phyloP scores from a whole-genome alignment of 805 yeast genomes.

The Candida peoriensis region DNA sequence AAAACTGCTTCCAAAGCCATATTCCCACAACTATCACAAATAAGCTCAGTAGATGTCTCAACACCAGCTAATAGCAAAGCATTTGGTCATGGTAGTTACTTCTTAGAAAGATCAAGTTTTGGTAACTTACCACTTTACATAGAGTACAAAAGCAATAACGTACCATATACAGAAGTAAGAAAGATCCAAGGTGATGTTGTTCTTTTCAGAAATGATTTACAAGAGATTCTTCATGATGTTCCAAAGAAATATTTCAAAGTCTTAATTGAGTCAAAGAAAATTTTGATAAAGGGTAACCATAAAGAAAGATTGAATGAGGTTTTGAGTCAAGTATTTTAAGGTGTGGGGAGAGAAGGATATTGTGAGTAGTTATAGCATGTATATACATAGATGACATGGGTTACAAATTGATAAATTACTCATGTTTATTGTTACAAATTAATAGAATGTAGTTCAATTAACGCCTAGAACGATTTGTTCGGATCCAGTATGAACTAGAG shows the following conservation, averaged over 20 bases:
- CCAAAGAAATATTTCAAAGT: slow-evolving; percentile 43
- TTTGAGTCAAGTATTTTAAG: slow-evolving; percentile 16
- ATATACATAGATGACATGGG: too few relatives aligned
- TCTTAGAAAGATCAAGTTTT: slow-evolving; percentile 42
- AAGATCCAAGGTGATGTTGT: slow-evolving; percentile 63
- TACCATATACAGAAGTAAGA: slow-evolving; percentile 67
- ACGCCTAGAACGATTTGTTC: too few relatives aligned
- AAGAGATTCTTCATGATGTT: slow-evolving; percentile 42
- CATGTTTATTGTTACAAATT: too few relatives aligned
- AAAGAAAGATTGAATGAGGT: slow-evolving; percentile 14
- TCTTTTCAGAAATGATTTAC: slow-evolving; percentile 63
- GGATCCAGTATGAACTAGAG: too few relatives aligned
- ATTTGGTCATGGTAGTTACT: slow-evolving; percentile 28
- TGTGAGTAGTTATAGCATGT: too few relatives aligned
- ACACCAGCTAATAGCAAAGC: slow-evolving; percentile 12
- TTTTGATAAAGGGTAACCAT: slow-evolving; percentile 27
- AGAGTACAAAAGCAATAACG: slow-evolving; percentile 58
- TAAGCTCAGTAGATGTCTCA: slow-evolving; percentile 26
- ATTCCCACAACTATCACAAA: slow-evolving; percentile 27
- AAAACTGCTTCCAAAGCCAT: slow-evolving; percentile 1
- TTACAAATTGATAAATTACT: too few relatives aligned
- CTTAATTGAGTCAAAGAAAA: slow-evolving; percentile 44
- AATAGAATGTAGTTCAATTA: too few relatives aligned
- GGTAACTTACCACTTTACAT: slow-evolving; percentile 82
- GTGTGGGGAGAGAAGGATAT: background rate